A percentile compares a stretch with the other conserved stretches of the same genome.
phyloP scores from a whole-genome alignment of 2,329 filamentous ascomycete species.

The Alternaria tenuissima region DNA sequence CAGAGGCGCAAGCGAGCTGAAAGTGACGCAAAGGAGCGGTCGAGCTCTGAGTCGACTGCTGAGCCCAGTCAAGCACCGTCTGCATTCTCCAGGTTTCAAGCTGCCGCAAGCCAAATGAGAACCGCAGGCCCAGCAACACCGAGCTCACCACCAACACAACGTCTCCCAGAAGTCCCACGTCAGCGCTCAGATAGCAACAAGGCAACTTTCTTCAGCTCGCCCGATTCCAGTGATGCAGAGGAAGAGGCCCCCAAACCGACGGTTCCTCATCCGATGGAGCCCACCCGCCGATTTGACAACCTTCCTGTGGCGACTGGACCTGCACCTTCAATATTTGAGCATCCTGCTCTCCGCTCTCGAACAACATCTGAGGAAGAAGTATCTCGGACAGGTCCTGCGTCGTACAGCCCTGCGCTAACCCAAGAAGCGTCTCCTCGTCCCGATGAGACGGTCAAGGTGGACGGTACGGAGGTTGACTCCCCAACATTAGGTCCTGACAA shows the following conservation, averaged over 20 bases:
- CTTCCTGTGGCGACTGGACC: slow-evolving; percentile 44
- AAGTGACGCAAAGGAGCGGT: slow-evolving; percentile 29
- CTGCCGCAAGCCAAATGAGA: slow-evolving; percentile 56
- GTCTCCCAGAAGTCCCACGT: slow-evolving; percentile 13
- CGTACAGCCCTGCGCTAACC: slow-evolving; percentile 17
- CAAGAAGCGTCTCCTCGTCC: slow-evolving; percentile 14
- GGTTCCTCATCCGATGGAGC: slow-evolving; percentile 27
- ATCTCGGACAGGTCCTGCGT: slow-evolving; percentile 16
- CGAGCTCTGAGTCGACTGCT: slow-evolving; percentile 40
- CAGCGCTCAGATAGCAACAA: slow-evolving; percentile 19
- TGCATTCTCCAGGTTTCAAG: slow-evolving; percentile 57
- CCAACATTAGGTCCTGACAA: slow-evolving; percentile 76
- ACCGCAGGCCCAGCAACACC: slow-evolving; percentile 33
- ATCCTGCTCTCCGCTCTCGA: slow-evolving; percentile 48
- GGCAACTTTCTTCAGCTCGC: slow-evolving; percentile 43
- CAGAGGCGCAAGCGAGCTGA: slow-evolving; percentile 46
- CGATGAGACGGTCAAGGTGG: slow-evolving; percentile 10
- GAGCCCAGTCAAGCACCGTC: slow-evolving; percentile 42
- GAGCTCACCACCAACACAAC: slow-evolving; percentile 18
- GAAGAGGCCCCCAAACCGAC: slow-evolving; percentile 28
- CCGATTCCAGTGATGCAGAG: slow-evolving; percentile 45
- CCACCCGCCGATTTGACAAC: slow-evolving; percentile 43
- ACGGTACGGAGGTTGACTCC: slow-evolving; percentile 66
- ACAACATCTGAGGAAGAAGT: slow-evolving; percentile 31
- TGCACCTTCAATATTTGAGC: slow-evolving; percentile 47